Percentiles rank a stretch among this genome's conserved stretches.
These are phyloP conservation scores for Panicum miliaceum DNA, from an alignment of 176 grass and related monocot genomes.

Conservation along the genomic window DNA sequence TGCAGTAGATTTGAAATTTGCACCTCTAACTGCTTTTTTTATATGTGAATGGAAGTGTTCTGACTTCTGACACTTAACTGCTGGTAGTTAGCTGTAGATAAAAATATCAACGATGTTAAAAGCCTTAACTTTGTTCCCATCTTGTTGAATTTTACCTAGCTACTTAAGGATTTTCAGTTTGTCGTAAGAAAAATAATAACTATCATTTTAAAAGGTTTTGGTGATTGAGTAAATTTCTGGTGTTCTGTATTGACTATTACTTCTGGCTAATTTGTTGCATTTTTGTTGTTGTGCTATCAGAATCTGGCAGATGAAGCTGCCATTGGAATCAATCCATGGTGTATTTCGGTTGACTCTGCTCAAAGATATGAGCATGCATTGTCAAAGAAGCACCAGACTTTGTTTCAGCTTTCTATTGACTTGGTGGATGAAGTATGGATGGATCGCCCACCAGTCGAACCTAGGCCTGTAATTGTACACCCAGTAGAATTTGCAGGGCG, in stretches of 20 bases:
- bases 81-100: background rate
- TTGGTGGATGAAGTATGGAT: slow-evolving; percentile 93
- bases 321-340: slow-evolving; percentile 91
- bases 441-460: slow-evolving; percentile 60
- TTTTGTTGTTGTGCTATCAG: slow-evolving; percentile 50
- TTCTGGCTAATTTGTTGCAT: slow-evolving; percentile 14
- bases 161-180: background rate
- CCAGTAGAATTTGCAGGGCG: slow-evolving; percentile 78
- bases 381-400: slow-evolving; percentile 64
- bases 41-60: background rate
- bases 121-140: slow-evolving; percentile 15
- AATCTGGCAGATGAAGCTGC: slow-evolving; percentile 71
- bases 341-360: slow-evolving; percentile 74
- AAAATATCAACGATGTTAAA: background rate
- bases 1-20: background rate
- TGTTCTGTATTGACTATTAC: background rate
- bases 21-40: background rate
- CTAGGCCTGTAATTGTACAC: slow-evolving; percentile 66
- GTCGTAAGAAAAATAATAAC: background rate
- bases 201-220: background rate
- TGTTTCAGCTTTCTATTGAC: slow-evolving; percentile 86
- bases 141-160: slow-evolving; percentile 10
- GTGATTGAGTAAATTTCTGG: background rate
- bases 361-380: slow-evolving; percentile 81
- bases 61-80: background rate